These are phyloP conservation scores for Pneumocystis murina DNA, from an alignment of 1,139 yeast genomes.

Conservation along the genomic window DNA sequence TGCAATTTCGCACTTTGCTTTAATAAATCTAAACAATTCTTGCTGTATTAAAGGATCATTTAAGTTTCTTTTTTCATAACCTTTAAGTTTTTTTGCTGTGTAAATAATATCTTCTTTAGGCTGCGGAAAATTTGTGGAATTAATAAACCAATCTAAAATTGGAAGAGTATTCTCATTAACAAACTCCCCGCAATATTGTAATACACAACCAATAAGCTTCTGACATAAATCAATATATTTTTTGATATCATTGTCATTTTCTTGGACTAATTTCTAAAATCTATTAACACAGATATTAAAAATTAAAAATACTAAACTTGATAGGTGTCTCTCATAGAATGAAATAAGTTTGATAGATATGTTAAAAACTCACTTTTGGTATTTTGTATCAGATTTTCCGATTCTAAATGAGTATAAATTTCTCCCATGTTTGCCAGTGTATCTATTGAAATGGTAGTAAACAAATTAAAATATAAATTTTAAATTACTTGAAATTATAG, in stretches of 20 bases:
- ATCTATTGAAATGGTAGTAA: background rate
- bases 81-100: constrained; percentile 4
- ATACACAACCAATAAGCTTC: constrained; percentile 4
- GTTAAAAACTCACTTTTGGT: background rate
- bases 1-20: constrained; percentile 4
- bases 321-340: background rate
- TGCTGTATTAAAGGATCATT: background rate
- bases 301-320: background rate
- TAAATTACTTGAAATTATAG: background rate
- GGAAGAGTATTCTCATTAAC: constrained; percentile 4
- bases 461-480: background rate
- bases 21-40: constrained; percentile 3
- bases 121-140: constrained; percentile 7
- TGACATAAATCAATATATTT: constrained; percentile 3
- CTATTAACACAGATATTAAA: background rate
- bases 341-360: background rate
- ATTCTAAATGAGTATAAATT: background rate
- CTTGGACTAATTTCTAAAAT: background rate
- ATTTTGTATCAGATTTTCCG: background rate
- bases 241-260: background rate
- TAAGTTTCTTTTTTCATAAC: constrained; percentile 1
- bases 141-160: constrained; percentile 3
- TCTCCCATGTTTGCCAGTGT: background rate
- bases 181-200: constrained; percentile 7
- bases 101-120: constrained; percentile 7